Evolutionary conservation across 108 stramenopile genomes (phyloP).

Genomic region (Pseudonitzschia pungens): DNA sequence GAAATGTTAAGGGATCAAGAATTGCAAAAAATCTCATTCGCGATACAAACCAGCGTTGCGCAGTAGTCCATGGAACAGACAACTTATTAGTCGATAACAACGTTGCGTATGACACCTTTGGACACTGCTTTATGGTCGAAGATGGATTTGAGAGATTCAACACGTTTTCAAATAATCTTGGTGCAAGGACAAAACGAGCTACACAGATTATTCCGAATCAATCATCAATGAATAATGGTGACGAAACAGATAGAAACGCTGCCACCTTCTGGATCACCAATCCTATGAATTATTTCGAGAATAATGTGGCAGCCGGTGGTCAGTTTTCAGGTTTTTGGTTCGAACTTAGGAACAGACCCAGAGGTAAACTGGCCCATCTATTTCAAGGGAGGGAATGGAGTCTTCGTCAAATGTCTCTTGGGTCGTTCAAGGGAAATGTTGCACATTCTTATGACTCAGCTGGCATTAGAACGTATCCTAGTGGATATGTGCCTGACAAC

Average conservation of each 20-base stretch:
- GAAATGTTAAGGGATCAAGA: conserved; percentile 41
- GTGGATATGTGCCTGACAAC: conserved; percentile 18
- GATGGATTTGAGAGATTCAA: conserved; percentile 40
- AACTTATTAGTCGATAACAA: conserved; percentile 51
- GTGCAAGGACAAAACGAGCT: conserved; percentile 14
- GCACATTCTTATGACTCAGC: conserved; percentile 20
- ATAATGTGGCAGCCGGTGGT: conserved; percentile 32
- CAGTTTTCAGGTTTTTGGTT: conserved; percentile 31
- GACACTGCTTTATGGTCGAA: conserved; percentile 44
- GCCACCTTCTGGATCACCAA: conserved; percentile 25
- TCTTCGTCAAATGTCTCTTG: conserved; percentile 6
- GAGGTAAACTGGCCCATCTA: not conserved
- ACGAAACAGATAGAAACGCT: conserved; percentile 16
- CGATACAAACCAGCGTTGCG: conserved; percentile 53
- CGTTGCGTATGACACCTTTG: conserved; percentile 46
- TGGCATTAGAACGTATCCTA: conserved; percentile 30
- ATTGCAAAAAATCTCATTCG: conserved; percentile 56
- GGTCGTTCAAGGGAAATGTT: conserved; percentile 33
- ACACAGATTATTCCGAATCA: conserved; percentile 17
- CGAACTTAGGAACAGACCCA: conserved; percentile 16
- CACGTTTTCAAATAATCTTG: conserved; percentile 33
- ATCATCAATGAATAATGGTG: not conserved
- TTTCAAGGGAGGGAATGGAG: conserved; percentile 9
- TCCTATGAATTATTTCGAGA: conserved; percentile 14
- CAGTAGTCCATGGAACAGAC: conserved; percentile 55